phyloP scores from a whole-genome alignment of 495 filamentous ascomycete genomes.

The Trichoderma orchidacearum region DNA sequence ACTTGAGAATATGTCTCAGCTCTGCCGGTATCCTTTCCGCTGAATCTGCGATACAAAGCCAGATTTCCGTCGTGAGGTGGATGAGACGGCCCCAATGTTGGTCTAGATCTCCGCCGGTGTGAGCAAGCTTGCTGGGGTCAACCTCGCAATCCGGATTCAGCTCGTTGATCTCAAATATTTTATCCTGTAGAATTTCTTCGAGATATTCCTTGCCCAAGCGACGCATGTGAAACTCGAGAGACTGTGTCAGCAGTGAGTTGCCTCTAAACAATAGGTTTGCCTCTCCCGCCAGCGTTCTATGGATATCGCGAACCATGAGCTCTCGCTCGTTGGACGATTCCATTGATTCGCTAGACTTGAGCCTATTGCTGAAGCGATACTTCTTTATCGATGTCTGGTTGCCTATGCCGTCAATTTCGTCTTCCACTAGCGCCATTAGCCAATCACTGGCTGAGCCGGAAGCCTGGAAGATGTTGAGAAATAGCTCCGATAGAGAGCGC shows the following conservation, averaged over 20 bases:
- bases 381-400: constrained; percentile 60
- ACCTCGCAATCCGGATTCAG: constrained; percentile 89
- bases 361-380: constrained; percentile 58
- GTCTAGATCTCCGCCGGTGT: constrained; percentile 57
- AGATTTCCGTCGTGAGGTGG: constrained; percentile 63
- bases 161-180: constrained; percentile 73
- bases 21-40: constrained; percentile 67
- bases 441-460: constrained; percentile 80
- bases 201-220: constrained; percentile 88
- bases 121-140: constrained; percentile 61
- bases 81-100: constrained; percentile 78
- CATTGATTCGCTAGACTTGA: constrained; percentile 68
- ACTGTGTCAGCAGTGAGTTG: constrained; percentile 88
- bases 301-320: constrained; percentile 45
- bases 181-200: constrained; percentile 74
- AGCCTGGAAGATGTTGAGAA: constrained; percentile 93
- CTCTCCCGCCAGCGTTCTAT: constrained; percentile 53
- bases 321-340: constrained; percentile 42
- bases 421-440: constrained; percentile 86
- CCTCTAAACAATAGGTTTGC: constrained; percentile 93
- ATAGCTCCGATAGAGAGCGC: constrained; percentile 65
- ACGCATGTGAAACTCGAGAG: constrained; percentile 90
- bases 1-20: constrained; percentile 75
- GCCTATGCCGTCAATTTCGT: constrained; percentile 87
- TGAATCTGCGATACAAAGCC: constrained; percentile 67